phyloP scores from a whole-genome alignment of 176 grass and related monocot genomes.

The Triticum monococcum region DNA sequence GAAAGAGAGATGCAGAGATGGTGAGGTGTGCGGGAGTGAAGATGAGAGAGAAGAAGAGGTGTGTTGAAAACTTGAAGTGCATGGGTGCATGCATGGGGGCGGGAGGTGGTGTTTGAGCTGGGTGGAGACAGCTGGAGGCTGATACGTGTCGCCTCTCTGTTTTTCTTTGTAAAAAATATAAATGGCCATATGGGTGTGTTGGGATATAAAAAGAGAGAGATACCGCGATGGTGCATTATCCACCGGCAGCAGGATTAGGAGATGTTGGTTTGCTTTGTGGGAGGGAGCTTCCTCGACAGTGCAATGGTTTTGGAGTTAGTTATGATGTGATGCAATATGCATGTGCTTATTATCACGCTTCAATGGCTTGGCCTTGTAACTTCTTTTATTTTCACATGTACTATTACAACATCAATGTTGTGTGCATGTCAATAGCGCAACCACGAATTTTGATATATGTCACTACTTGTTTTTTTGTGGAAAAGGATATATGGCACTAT shows the following conservation, averaged over 20 bases:
- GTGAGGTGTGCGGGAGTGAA: constrained; percentile 12
- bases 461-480: too few species aligned
- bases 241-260: constrained; percentile 42
- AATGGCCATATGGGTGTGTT: neutral
- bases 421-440: too few species aligned
- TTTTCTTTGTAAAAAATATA: neutral
- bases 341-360: too few species aligned
- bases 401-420: too few species aligned
- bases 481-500: too few species aligned
- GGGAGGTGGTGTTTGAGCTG: constrained; percentile 10
- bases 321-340: neutral
- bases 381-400: too few species aligned
- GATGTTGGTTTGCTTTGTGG: constrained; percentile 26
- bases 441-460: too few species aligned
- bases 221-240: constrained; percentile 32
- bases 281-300: constrained; percentile 39
- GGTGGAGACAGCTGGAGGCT: constrained; percentile 59
- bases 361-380: too few species aligned
- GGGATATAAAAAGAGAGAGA: constrained; percentile 1
- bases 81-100: constrained; percentile 37
- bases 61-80: constrained; percentile 14
- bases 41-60: neutral
- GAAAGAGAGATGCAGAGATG: neutral
- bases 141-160: constrained; percentile 24
- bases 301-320: constrained; percentile 16